Percentiles rank a stretch among this genome's conserved stretches.
Conservation (phyloP, 2,329 filamentous ascomycete species). For the Penicillium olsonii region DNA sequence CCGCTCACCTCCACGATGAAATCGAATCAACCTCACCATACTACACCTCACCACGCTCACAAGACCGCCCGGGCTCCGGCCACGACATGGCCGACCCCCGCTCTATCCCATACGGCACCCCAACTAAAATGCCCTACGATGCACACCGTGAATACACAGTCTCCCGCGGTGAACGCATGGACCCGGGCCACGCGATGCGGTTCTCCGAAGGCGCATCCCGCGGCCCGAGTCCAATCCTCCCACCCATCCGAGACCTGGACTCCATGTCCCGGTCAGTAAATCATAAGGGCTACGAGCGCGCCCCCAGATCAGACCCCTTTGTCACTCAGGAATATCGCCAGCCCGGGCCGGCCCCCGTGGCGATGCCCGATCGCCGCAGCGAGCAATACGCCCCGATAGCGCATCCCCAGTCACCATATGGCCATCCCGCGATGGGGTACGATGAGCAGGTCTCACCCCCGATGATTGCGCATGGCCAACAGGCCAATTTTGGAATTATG, state of each 20-base stretch:
- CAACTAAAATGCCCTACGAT: constrained; percentile 25
- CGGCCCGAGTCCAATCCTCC: constrained; percentile 39
- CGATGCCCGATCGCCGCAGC: constrained; percentile 28
- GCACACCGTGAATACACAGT: constrained; percentile 30
- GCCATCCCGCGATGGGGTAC: constrained; percentile 31
- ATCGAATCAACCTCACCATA: constrained; percentile 42
- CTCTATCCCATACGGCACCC: constrained; percentile 26
- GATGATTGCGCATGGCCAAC: constrained; percentile 31
- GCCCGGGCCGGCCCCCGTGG: constrained; percentile 15
- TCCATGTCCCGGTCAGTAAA: constrained; percentile 31
- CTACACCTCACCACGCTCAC: constrained; percentile 30
- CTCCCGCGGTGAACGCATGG: constrained; percentile 23
- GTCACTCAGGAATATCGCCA: constrained; percentile 27
- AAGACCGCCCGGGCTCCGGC: constrained; percentile 31
- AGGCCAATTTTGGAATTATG: constrained; percentile 42
- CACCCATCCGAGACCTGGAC: constrained; percentile 40
- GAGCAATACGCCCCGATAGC: constrained; percentile 29
- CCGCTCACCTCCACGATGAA: constrained; percentile 44
- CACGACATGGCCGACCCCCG: constrained; percentile 34
- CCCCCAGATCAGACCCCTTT: constrained; percentile 31
- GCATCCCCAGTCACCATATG: constrained; percentile 31
- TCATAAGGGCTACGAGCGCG: constrained; percentile 28
- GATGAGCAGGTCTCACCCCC: constrained; percentile 37
- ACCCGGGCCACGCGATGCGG: constrained; percentile 22
- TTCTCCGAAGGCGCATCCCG: constrained; percentile 28